Evolutionary conservation across 176 grass and related monocot species (phyloP).

Genomic region (Cenchrus purpureus): DNA sequence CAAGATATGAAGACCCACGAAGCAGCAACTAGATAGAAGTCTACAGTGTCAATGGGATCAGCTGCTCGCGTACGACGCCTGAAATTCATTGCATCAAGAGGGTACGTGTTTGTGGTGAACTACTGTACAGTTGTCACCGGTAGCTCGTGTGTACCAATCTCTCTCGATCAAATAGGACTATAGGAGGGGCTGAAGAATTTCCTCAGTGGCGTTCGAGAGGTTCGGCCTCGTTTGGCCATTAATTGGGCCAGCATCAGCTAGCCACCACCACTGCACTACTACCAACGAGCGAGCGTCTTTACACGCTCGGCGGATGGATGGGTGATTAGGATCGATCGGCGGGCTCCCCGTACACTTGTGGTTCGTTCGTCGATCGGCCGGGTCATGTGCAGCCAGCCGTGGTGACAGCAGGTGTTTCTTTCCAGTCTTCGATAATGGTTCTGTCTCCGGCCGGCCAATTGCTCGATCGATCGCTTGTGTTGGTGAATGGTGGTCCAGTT

Average conservation of each 20-base stretch:
- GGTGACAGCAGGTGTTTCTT: neutral
- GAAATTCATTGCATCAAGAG: neutral
- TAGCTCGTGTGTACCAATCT: neutral
- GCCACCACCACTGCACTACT: neutral
- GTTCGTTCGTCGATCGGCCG: neutral
- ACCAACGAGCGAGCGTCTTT: neutral
- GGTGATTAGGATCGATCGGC: neutral
- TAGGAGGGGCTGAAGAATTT: neutral
- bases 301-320: neutral
- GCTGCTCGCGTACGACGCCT: neutral
- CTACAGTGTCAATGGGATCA: neutral
- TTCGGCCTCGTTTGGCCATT: neutral
- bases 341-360: neutral
- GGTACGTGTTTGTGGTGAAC: neutral
- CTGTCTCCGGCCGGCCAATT: too few relatives aligned
- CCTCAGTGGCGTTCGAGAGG: neutral
- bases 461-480: too few relatives aligned
- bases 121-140: neutral
- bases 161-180: neutral
- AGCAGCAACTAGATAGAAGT: neutral
- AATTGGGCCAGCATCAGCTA: conserved; percentile 6
- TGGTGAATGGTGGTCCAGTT: too few relatives aligned
- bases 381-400: neutral
- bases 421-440: too few relatives aligned
- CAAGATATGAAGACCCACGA: neutral